Evolutionary conservation across 306 rosid genomes (phyloP), one percentile per base, ranked within the genome.

Genomic region (Rosa rugosa): DNA sequence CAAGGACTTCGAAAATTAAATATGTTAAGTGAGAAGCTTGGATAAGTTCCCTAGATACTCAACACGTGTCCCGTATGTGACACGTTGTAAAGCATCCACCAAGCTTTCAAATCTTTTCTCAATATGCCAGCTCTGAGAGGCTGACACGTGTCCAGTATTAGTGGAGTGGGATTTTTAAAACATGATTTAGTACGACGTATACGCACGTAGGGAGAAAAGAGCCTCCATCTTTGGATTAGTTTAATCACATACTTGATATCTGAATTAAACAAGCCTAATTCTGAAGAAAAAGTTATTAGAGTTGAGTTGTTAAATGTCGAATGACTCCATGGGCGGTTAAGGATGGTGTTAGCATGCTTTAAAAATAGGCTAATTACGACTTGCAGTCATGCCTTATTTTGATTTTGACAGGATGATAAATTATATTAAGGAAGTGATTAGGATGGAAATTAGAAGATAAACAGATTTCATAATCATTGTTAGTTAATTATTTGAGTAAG

Each of bases 301-400:
- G 79, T 59, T 68, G 62, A 8, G 53, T 81, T 74, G 75, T 8
- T 81, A 82, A 82, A 80, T 75, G 85, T 17, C 0, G 89, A 81
- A 75, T 70, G 73, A 86, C 46, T 41, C 73, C 66, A 77, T 85
- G 85, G 86, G 46, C 75, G 88, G 88, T 77, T 78, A 4, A 38
- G 18, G 23, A 9, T 41, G n/a, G 78, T 38, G 75, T 14, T 50
- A 69, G 46, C 38, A 67, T 40, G 38, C 31, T 71, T 64, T 53
- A 73, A 42, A 67, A 80, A 11, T 53, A 27, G 75, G 27, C 79
- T 36, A 18, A 8, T 41, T 22, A 8, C 8, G 36, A 31, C 64
- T 27, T 13, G 68, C 14, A 9, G 10, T 66, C 2, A 42, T 64
- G 68, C 83, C 57, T 57, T 50, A 56, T 73, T 4, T 72, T 82